Percentiles rank a stretch among this genome's conserved stretches.
Conservation (phyloP, 345 rosid species). For the Hibiscus mutabilis region DNA sequence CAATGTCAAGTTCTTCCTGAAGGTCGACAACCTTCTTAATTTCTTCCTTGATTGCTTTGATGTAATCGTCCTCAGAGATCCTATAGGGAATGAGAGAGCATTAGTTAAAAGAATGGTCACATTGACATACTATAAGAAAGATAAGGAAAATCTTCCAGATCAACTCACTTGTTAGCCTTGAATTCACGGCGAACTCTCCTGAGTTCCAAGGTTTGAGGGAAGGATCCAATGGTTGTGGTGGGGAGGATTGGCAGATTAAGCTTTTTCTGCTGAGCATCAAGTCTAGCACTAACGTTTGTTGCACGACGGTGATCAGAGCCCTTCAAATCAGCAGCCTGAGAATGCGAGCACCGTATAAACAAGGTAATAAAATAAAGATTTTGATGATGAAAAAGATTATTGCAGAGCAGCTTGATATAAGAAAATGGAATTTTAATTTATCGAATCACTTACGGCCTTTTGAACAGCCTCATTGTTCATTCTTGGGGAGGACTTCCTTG, state of each 20-base stretch:
- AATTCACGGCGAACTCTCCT: slow-evolving; percentile 98
- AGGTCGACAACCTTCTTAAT: slow-evolving; percentile 83
- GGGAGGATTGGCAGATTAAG: slow-evolving; percentile 93
- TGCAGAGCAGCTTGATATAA: background rate
- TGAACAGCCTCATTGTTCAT: slow-evolving; percentile 90
- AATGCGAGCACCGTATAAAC: slow-evolving; percentile 13
- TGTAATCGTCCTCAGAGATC: slow-evolving; percentile 84
- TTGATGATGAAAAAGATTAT: background rate
- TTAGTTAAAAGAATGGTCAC: slow-evolving; percentile 7
- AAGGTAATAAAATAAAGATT: background rate
- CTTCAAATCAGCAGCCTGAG: slow-evolving; percentile 89
- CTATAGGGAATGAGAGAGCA: slow-evolving; percentile 25
- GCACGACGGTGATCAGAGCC: slow-evolving; percentile 88
- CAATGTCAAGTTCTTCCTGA: slow-evolving; percentile 91
- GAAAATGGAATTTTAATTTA: background rate
- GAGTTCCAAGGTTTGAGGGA: slow-evolving; percentile 88
- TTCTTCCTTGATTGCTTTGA: slow-evolving; percentile 85
- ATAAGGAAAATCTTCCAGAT: background rate
- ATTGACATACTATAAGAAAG: background rate
- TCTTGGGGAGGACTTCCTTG: slow-evolving; percentile 85
- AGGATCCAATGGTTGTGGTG: slow-evolving; percentile 93
- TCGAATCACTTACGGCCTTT: slow-evolving; percentile 65
- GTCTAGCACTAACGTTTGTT: slow-evolving; percentile 75
- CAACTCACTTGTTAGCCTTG: slow-evolving; percentile 88
- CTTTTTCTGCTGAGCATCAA: slow-evolving; percentile 95